Percentiles rank a stretch among this genome's conserved stretches.
Evolutionary conservation across 257 asterid genomes (phyloP).

Genomic region (Solanum piurae): DNA sequence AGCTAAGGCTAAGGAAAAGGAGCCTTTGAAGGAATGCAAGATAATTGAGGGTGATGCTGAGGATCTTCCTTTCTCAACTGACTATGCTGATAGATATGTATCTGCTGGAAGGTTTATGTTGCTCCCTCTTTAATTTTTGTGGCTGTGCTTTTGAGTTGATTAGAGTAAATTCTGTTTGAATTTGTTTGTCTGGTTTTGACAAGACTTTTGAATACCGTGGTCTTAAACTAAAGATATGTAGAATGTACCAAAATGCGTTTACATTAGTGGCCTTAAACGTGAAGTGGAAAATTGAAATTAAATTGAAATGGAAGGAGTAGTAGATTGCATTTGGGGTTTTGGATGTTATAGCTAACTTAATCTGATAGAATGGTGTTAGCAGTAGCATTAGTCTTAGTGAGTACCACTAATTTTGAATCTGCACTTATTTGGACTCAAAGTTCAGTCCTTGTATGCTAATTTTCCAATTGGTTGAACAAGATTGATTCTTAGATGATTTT

Average conservation of each 20-base stretch:
- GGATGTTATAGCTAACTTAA: neutral
- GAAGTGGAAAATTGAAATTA: neutral
- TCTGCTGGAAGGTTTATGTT: conserved; percentile 82
- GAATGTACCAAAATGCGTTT: neutral
- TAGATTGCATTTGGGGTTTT: neutral
- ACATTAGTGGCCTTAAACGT: neutral
- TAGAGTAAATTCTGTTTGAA: neutral
- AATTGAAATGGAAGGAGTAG: neutral
- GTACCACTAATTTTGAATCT: too few relatives aligned
- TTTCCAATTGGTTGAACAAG: neutral
- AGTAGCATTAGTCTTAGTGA: too few relatives aligned
- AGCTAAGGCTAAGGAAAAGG: conserved; percentile 85
- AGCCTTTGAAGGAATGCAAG: conserved; percentile 76
- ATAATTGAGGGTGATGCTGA: conserved; percentile 94
- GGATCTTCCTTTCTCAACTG: conserved; percentile 84
- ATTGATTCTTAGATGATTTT: neutral
- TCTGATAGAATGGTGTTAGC: too few relatives aligned
- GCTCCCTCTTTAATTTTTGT: neutral
- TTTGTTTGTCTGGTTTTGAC: neutral
- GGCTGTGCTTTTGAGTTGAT: neutral
- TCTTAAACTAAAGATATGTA: neutral
- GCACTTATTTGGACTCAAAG: neutral
- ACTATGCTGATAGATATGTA: conserved; percentile 64
- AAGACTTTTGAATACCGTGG: neutral
- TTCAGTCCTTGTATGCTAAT: neutral